Conservation (phyloP, 2,329 filamentous ascomycete genomes). For the Talaromyces sp. region DNA sequence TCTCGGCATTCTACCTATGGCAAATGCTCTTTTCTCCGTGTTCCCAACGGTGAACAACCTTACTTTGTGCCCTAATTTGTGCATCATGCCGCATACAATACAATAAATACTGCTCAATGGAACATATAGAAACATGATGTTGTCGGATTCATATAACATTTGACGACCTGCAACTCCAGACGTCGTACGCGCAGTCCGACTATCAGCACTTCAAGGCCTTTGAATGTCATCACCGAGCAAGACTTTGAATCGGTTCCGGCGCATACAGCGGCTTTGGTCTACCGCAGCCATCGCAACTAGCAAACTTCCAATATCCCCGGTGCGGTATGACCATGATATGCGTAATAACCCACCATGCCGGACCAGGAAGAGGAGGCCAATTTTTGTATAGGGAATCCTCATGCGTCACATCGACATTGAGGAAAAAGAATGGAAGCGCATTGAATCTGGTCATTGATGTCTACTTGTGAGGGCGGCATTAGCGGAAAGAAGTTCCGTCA, state of each 20-base stretch:
- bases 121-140: neutral
- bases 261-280: conserved; percentile 12
- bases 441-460: conserved; percentile 13
- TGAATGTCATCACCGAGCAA: neutral
- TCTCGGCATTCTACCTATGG: neutral
- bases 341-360: conserved; percentile 7
- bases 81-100: no score
- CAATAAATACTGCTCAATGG: no score
- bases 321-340: conserved; percentile 8
- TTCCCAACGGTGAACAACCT: no score
- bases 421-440: conserved; percentile 17
- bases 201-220: neutral
- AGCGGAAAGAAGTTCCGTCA: neutral
- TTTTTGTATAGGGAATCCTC: conserved; percentile 13
- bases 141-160: neutral
- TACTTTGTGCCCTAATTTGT: no score
- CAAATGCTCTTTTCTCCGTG: no score
- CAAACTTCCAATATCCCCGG: conserved; percentile 15
- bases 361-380: conserved; percentile 16
- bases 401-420: conserved; percentile 12
- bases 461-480: neutral
- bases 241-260: neutral
- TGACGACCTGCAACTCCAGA: neutral
- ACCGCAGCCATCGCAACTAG: conserved; percentile 16
- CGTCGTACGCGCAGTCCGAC: neutral